Base-by-base conservation (phyloP, 352 stramenopile species). In the Elongisporangium anandrum region DNA sequence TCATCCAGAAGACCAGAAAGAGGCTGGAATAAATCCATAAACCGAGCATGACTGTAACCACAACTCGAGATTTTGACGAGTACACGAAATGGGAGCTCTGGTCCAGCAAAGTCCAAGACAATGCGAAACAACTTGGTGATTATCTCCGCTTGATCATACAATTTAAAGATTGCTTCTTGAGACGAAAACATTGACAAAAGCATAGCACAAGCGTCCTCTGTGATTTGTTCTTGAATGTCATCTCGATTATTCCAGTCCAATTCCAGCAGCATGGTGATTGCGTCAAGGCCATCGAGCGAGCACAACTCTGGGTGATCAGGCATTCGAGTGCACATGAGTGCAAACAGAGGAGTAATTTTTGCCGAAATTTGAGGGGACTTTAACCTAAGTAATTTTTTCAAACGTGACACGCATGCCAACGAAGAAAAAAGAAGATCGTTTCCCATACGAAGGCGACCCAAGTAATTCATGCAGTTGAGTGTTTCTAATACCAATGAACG, bases 101-200 rank as follows among this genome's bases (percentile, higher is more conserved):
- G 65, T 6, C 66, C 60, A 10, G 69, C 61, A 15, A 72, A 55
- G 4, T 54, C 13, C 17, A 73, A 57, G 0, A 85, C 68, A 15
- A 88, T 77, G 3, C 56, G 58, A 53, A 90, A 88, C 10, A 88
- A 56, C 39, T 75, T 79, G 2, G 63, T 45, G 10, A 86, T 59
- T 2, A 85, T 73, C 56, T 78, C 52, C 6, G 76, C 75, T 20
- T 82, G 64, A 26, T 86, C 70, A 34, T 79, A 90, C 2, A 85
- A 60, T 4, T 70, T 16, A 39, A 70, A 73, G 3, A 87, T 39
- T 8, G 66, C 72, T 39, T 85, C 75, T 22, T 88, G 73, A 2
- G 56, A 56, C 0, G 68, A 63, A 49, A 88, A 88, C 17, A 85
- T 48, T 1, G 72, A 63, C 0, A 82, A 59, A 20, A 90, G 61